A percentile compares a stretch with the other conserved stretches of the same genome.
phyloP scores from a whole-genome alignment of 257 asterid genomes.

The Linaria vulgaris region DNA sequence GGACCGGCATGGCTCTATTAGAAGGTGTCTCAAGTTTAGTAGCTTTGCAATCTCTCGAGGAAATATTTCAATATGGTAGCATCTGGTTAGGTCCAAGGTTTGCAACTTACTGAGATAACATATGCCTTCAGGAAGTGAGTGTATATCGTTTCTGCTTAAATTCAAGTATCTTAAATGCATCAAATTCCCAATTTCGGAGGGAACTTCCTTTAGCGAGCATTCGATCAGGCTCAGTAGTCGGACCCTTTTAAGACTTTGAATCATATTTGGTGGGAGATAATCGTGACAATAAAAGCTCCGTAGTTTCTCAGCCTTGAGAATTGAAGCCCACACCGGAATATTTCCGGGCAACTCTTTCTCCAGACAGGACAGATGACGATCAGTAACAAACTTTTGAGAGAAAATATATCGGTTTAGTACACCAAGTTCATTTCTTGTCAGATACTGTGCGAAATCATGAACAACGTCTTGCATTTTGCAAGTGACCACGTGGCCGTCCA shows the following conservation, averaged over 20 bases:
- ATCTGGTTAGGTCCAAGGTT: constrained; percentile 1
- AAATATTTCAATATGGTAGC: background rate
- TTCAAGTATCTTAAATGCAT: constrained; percentile 18
- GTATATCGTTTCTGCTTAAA: background rate
- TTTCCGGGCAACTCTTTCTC: too few species aligned
- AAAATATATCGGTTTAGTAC: background rate
- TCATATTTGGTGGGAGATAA: background rate
- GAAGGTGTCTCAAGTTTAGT: constrained; percentile 12
- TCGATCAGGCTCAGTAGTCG: background rate
- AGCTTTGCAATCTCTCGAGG: constrained; percentile 14
- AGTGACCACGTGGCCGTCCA: too few species aligned
- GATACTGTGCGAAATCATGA: constrained; percentile 17
- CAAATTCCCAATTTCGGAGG: constrained; percentile 4
- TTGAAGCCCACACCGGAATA: too few species aligned
- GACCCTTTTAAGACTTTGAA: background rate
- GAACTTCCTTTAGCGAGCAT: background rate
- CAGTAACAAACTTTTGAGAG: too few species aligned
- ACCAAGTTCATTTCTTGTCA: background rate
- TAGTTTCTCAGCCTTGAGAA: background rate
- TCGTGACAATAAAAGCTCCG: background rate
- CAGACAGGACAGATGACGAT: too few species aligned
- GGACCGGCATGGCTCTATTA: too few species aligned
- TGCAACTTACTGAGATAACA: constrained; percentile 15
- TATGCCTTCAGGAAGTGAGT: constrained; percentile 1
- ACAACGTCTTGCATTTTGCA: constrained; percentile 12